Conservation (phyloP, 345 rosid species). For the Pistacia vera region DNA sequence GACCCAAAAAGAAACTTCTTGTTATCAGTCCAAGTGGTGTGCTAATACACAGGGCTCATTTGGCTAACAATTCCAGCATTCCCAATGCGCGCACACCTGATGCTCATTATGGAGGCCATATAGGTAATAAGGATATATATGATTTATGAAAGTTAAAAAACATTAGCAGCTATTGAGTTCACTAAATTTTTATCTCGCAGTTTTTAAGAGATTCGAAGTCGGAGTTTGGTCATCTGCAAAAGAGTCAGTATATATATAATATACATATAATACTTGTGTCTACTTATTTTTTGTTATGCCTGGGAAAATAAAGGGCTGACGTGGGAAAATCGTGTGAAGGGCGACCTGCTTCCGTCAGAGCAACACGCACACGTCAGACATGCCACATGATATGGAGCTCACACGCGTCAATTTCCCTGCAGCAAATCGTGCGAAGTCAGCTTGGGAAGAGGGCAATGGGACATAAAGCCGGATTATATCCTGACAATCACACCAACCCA, state of each 20-base stretch:
- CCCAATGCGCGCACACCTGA: constrained; percentile 28
- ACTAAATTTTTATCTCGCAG: constrained; percentile 18
- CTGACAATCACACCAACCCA: too few relatives aligned
- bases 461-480: too few relatives aligned
- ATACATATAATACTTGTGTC: too few relatives aligned
- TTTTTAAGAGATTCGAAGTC: constrained; percentile 53
- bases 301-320: too few relatives aligned
- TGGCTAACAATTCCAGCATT: not conserved
- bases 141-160: not conserved
- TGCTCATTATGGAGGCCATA: constrained; percentile 25
- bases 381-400: too few relatives aligned
- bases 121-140: constrained; percentile 12
- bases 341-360: too few relatives aligned
- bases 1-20: constrained; percentile 38
- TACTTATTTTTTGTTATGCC: too few relatives aligned
- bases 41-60: constrained; percentile 30
- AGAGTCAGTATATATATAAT: constrained; percentile 5
- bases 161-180: not conserved
- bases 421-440: too few relatives aligned
- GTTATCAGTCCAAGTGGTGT: constrained; percentile 29
- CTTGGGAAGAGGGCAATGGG: too few relatives aligned
- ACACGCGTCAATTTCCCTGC: too few relatives aligned
- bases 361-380: too few relatives aligned
- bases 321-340: too few relatives aligned
- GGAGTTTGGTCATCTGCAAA: constrained; percentile 51